phyloP scores from a whole-genome alignment of 192 early-diverging fungal species.

The Coemansia sp. region DNA sequence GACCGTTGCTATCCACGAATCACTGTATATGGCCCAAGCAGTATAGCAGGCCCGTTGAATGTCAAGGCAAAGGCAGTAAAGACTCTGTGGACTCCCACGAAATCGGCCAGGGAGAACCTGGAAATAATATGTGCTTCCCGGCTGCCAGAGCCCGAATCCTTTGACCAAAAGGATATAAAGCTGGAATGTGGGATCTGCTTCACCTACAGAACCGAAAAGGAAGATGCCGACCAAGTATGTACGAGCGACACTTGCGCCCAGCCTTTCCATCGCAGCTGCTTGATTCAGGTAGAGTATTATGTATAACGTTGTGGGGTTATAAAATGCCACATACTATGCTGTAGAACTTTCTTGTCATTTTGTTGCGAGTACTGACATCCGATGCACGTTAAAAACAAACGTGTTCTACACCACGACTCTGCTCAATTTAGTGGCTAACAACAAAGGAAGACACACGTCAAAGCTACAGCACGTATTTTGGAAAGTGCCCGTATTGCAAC shows the following conservation, averaged over 20 bases:
- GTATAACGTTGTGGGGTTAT: not conserved
- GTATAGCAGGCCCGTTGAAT: slow-evolving; percentile 26
- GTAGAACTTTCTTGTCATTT: not conserved
- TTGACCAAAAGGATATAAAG: slow-evolving; percentile 27
- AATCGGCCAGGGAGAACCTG: slow-evolving; percentile 22
- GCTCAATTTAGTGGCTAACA: slow-evolving; percentile 36
- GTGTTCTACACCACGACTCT: not conserved
- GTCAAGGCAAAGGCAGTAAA: slow-evolving; percentile 6
- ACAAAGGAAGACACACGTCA: slow-evolving; percentile 53
- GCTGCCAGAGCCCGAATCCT: slow-evolving; percentile 15
- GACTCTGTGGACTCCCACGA: slow-evolving; percentile 14
- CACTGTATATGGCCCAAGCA: slow-evolving; percentile 38
- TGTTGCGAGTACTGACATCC: not conserved
- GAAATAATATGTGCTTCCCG: slow-evolving; percentile 15
- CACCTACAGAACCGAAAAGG: slow-evolving; percentile 20
- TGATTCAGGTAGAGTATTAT: slow-evolving; percentile 30
- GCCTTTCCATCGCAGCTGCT: slow-evolving; percentile 47
- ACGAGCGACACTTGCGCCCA: slow-evolving; percentile 37
- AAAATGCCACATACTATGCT: no score
- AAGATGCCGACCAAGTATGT: slow-evolving; percentile 45
- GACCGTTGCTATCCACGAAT: slow-evolving; percentile 26
- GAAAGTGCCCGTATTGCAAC: slow-evolving; percentile 50
- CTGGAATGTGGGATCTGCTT: slow-evolving; percentile 56
- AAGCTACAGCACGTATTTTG: slow-evolving; percentile 50
- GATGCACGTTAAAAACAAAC: not conserved